Evolutionary conservation across 768 basidiomycete genomes (phyloP).

Genomic region (Boletus speciosus): DNA sequence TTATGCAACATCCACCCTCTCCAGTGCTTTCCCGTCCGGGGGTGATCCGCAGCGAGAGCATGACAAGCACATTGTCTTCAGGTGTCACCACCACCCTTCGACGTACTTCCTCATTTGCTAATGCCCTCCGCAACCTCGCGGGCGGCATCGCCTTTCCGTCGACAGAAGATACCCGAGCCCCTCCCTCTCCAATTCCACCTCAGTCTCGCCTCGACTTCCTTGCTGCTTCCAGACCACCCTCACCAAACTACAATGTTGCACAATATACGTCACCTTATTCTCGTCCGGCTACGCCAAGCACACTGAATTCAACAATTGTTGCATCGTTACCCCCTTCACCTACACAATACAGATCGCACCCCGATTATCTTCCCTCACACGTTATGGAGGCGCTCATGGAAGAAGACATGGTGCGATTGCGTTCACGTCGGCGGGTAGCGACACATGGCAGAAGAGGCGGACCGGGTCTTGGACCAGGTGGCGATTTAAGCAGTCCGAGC

Average conservation of each 20-base stretch:
- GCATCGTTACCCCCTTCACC: constrained; percentile 32
- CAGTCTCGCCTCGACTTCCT: constrained; percentile 25
- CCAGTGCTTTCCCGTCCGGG: constrained; percentile 47
- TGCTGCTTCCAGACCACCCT: constrained; percentile 65
- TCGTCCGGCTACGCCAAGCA: constrained; percentile 44
- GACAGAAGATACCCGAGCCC: constrained; percentile 48
- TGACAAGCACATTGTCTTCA: constrained; percentile 55
- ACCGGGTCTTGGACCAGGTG: constrained; percentile 35
- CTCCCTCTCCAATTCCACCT: constrained; percentile 32
- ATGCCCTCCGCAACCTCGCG: constrained; percentile 64
- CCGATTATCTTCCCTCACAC: constrained; percentile 66
- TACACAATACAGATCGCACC: constrained; percentile 33
- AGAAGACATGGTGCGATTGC: constrained; percentile 90
- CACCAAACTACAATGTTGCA: constrained; percentile 74
- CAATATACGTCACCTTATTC: constrained; percentile 78
- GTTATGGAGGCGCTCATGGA: constrained; percentile 89
- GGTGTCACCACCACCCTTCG: constrained; percentile 67
- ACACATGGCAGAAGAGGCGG: constrained; percentile 42
- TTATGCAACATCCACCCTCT: constrained; percentile 42
- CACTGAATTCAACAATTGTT: constrained; percentile 20
- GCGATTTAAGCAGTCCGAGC: constrained; percentile 60
- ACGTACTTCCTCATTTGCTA: constrained; percentile 80
- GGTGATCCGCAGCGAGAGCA: constrained; percentile 57
- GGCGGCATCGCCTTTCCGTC: constrained; percentile 71
- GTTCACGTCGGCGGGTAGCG: constrained; percentile 54